Evolutionary conservation across 1,284 basidiomycete species (phyloP), one percentile per base, ranked within the genome.

Genomic region (Gymnopus androsaceus): DNA sequence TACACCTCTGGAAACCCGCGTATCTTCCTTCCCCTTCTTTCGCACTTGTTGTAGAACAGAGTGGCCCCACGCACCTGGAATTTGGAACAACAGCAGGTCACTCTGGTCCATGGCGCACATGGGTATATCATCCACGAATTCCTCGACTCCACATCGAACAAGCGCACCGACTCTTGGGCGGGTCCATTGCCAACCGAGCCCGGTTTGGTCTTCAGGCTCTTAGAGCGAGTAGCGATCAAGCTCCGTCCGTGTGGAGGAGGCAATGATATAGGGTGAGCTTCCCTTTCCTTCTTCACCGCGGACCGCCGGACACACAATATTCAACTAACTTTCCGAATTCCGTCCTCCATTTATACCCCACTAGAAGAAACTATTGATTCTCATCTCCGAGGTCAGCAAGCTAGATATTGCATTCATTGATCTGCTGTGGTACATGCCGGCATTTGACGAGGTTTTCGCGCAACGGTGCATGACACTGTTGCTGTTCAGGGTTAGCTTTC

Each of bases 1-100:
- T 74, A 90, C 63, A 84, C 87, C 1, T 87, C 90, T 2, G 79
- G 86, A 49, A 87, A 87, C 54, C 85, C 90, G n/a, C 84, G 90
- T 27, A 69, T 81, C 7, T 71, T 91, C 53, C 69, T 96, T 3
- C 80, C 89, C 14, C 79, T 93, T 49, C 74, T 98, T n/a, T 87
- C 80, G 77, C 76, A 78, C 12, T 82, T 79, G 1, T 69, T 92
- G n/a, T 83, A 89, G 64, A 96, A 98, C n/a, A n/a, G n/a, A n/a
- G n/a, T n/a, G n/a, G n/a, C n/a, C n/a, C n/a, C n/a, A n/a, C n/a
- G n/a, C n/a, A n/a, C n/a, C n/a, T n/a, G n/a, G n/a, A n/a, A n/a
- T n/a, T n/a, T n/a, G n/a, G n/a, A n/a, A n/a, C n/a, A n/a, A n/a
- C n/a, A n/a, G n/a, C n/a, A n/a, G n/a, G n/a, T n/a, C n/a, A n/a